Base-by-base conservation (phyloP, 495 filamentous ascomycete species). In the Cercophora newfieldiana region DNA sequence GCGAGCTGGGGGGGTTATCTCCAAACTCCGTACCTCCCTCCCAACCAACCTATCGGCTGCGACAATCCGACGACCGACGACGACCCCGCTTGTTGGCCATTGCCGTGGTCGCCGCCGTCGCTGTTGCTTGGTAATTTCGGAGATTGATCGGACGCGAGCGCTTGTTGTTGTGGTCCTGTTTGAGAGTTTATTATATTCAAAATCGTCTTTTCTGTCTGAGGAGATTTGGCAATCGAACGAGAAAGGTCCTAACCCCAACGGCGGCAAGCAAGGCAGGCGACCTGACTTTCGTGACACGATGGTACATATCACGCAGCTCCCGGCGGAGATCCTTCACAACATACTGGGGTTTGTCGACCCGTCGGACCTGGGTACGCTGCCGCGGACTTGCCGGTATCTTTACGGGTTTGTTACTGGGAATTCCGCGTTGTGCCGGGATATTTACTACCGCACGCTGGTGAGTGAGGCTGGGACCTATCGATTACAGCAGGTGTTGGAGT, bases 271-370 rank as follows among this genome's bases (percentile, higher is more conserved):
- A n/a, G n/a, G n/a, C n/a, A 1, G 10, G 2, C 3, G 21, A 54
- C 18, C 18, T 14, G 31, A 33, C 19, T 30, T n/a, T 1, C 1
- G 8, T n/a, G n/a, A 16, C 47, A 64, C 1, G 22, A 80, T 78
- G 76, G 69, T 66, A 18, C 65, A 65, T 50, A 59, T 82, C 1
- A 77, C 73, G 8, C 73, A 77, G n/a, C 78, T 86, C 7, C 84
- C 83, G 6, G 78, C 82, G n/a, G 87, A 89, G 74, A 80, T 88
- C 53, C 66, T 88, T 28, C 82, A 87, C 65, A 74, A 79, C 64
- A 83, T 90, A 61, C 75, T 90, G 48, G 65, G 71, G 55, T 79
- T 82, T 59, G 72, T 86, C n/a, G 75, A 84, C n/a, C 83, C 84
- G 1, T 66, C 74, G 30, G 86, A 88, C 65, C 67, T 90, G 30